These are phyloP conservation scores for Jamesozyma lodderae DNA, from an alignment of 805 yeast species.

Conservation along the genomic window DNA sequence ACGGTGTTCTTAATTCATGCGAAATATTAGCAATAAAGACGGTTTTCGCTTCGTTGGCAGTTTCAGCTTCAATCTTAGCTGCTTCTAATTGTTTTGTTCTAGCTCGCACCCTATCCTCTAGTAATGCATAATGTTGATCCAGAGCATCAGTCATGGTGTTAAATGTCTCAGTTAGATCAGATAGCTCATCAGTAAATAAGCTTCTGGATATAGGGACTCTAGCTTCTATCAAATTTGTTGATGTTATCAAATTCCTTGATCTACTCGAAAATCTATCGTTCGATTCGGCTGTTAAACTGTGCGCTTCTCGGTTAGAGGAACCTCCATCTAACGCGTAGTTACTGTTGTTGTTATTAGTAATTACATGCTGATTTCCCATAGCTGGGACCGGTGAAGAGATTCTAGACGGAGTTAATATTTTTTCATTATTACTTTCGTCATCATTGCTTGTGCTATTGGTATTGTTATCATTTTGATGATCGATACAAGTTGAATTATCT, in stretches of 20 bases:
- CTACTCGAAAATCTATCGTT: conserved; percentile 9
- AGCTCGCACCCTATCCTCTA: conserved; percentile 81
- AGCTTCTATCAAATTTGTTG: conserved; percentile 31
- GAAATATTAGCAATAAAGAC: conserved; percentile 87
- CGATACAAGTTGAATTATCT: background rate
- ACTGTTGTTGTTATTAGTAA: background rate
- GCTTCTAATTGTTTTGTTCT: conserved; percentile 84
- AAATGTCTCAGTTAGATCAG: conserved; percentile 81
- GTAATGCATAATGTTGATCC: conserved; percentile 68
- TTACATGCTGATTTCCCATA: background rate
- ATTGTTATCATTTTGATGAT: background rate
- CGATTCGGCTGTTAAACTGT: conserved; percentile 3
- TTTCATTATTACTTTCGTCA: background rate
- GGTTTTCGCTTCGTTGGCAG: conserved; percentile 94
- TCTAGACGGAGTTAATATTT: background rate
- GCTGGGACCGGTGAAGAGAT: background rate
- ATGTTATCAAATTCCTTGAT: conserved; percentile 20
- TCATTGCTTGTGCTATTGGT: background rate
- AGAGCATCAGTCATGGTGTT: conserved; percentile 86
- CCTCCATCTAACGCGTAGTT: background rate
- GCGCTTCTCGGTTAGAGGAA: background rate
- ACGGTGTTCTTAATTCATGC: conserved; percentile 89
- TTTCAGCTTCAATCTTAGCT: conserved; percentile 82
- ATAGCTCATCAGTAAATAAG: conserved; percentile 70
- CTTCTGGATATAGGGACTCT: conserved; percentile 41